These are phyloP conservation scores for Podosphaera fusca DNA, from an alignment of 2,329 filamentous ascomycete genomes.

Conservation along the genomic window DNA sequence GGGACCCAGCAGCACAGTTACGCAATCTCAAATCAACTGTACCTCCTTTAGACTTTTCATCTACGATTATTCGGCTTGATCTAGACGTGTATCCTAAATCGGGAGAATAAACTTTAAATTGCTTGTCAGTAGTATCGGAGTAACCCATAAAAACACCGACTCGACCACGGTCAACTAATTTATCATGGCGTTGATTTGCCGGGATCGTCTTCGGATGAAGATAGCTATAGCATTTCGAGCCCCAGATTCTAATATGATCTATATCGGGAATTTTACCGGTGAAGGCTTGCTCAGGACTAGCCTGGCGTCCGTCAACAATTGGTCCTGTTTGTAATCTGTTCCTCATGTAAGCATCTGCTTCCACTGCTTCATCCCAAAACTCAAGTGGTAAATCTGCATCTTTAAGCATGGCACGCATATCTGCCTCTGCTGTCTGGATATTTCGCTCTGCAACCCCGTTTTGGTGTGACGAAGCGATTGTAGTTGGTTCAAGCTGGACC, in stretches of 20 bases:
- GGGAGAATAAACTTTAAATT: too few species aligned
- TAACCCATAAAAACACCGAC: too few species aligned
- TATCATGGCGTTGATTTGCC: neutral
- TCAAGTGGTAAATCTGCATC: neutral
- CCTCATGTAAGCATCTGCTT: neutral
- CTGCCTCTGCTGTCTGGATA: neutral
- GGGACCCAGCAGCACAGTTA: neutral
- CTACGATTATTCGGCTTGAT: too few species aligned
- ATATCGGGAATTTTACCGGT: neutral
- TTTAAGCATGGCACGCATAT: neutral
- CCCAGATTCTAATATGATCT: neutral
- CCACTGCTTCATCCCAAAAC: neutral
- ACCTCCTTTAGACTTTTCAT: too few species aligned
- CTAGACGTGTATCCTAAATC: too few species aligned
- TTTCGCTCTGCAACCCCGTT: neutral
- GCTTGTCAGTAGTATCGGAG: too few species aligned
- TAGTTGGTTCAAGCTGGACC: neutral
- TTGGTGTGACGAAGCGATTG: neutral
- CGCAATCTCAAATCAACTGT: too few species aligned
- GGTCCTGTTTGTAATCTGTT: neutral
- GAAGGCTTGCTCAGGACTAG: neutral
- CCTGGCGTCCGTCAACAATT: neutral
- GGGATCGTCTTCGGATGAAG: neutral
- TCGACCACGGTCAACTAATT: neutral
- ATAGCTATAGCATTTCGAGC: neutral